Base-by-base conservation (phyloP, 257 asterid genomes). In the Solanum sejunctum region DNA sequence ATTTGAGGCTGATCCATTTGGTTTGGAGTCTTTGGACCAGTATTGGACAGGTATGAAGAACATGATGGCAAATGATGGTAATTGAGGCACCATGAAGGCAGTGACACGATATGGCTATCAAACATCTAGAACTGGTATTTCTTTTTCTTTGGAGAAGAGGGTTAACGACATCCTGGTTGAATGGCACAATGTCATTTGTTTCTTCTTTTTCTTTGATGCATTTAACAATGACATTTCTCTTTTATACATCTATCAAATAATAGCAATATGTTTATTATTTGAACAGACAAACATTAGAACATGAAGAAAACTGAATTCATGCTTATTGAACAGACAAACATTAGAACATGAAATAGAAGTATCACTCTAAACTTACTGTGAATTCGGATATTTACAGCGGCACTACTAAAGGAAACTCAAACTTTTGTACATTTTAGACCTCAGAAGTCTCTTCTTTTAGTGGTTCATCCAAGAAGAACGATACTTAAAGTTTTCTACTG, bases 1-100 rank as follows among this genome's bases (percentile, higher is more conserved):
- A 91, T 94, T 93, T 70, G 97, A 94, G 86, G 98, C 92, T 87
- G 98, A 95, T 92, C 97, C 97, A 12, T 95, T 93, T 32, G 97
- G 98, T 84, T 87, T 95, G 88, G 96, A 43, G 47, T 43, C 8
- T 43, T 43, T 43, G 47, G 9, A 94, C 85, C 96, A 92, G 61
- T 92, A 92, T 89, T 89, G 92, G 90, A 92, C 94, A 0, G 95
- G 92, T 90, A 95, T 93, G 13, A 94, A 94, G 86, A 92, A 93
- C 97, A 18, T 88, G 92, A 89, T 94, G 86, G 98, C 91, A 61
- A 94, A 92, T 81, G 85, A 92, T 69, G 98, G 99, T 49, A 88
- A 91, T 56, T 90, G 87, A 5, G 89, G 88, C 47, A 87, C 88
- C 2, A 88, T 86, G 92, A 87, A 87, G 67, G 89, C 90, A 64